These are phyloP conservation scores for Pisolithus microcarpus DNA, from an alignment of 768 basidiomycete species.

Conservation along the genomic window DNA sequence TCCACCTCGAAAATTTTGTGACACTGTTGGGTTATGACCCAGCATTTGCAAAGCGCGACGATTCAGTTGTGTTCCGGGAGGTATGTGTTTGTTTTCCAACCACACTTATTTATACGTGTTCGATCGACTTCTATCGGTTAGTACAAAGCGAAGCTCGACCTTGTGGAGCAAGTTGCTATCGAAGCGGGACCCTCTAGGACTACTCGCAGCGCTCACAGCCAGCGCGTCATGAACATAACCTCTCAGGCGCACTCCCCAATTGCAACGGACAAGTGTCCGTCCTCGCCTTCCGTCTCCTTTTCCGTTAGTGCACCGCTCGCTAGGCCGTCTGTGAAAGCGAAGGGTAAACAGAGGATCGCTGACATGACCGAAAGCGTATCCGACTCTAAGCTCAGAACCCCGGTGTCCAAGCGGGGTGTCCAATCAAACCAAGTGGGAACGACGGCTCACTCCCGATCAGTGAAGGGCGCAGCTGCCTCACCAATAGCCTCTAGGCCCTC, in stretches of 20 bases:
- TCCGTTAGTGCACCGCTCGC: neutral
- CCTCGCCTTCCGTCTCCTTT: neutral
- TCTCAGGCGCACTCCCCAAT: slow-evolving; percentile 15
- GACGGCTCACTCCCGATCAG: slow-evolving; percentile 3
- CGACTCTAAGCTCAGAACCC: neutral
- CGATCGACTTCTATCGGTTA: slow-evolving; percentile 21
- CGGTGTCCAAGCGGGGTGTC: neutral
- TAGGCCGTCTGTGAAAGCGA: slow-evolving; percentile 19
- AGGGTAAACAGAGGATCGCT: slow-evolving; percentile 27
- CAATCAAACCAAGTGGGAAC: slow-evolving; percentile 3
- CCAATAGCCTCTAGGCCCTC: slow-evolving; percentile 3
- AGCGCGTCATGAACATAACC: slow-evolving; percentile 41
- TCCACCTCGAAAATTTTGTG: slow-evolving; percentile 80
- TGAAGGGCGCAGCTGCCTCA: neutral
- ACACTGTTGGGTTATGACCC: slow-evolving; percentile 76
- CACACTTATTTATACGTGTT: neutral
- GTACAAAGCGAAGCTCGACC: slow-evolving; percentile 59
- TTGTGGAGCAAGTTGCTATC: slow-evolving; percentile 42
- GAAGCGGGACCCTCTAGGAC: slow-evolving; percentile 45
- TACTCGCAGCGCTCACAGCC: slow-evolving; percentile 54
- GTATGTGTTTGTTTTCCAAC: slow-evolving; percentile 34
- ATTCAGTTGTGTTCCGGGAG: slow-evolving; percentile 63
- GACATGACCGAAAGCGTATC: neutral
- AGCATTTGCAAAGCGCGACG: slow-evolving; percentile 61
- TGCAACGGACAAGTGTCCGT: neutral